phyloP scores from a whole-genome alignment of 768 basidiomycete genomes.

The Phallus indusiatus region DNA sequence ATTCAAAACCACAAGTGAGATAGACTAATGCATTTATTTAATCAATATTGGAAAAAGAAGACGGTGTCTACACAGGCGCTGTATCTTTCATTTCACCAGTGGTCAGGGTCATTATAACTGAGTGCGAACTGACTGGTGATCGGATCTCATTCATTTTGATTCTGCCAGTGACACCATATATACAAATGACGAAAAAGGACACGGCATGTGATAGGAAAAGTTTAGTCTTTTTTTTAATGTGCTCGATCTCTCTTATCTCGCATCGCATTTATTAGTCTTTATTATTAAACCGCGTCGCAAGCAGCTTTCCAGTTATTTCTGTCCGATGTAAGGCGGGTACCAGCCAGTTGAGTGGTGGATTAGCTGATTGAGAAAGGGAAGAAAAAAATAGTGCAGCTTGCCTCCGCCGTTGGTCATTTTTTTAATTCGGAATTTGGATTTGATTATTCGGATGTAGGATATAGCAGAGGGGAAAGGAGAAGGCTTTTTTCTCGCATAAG shows the following conservation, averaged over 20 bases:
- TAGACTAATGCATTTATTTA: no score
- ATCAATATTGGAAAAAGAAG: no score
- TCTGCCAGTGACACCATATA: neutral
- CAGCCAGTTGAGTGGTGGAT: neutral
- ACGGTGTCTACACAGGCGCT: neutral
- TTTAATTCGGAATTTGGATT: no score
- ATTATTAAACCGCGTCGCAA: neutral
- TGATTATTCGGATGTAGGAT: no score
- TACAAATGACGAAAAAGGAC: neutral
- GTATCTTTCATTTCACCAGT: neutral
- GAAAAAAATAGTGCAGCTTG: neutral
- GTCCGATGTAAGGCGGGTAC: neutral
- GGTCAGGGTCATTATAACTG: neutral
- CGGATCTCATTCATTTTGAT: neutral
- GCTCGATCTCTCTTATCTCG: neutral
- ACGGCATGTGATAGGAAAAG: neutral
- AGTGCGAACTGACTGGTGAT: neutral
- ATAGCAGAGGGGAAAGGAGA: no score
- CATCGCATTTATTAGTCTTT: neutral
- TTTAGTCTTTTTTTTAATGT: no score
- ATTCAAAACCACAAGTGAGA: no score
- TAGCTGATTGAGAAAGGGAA: neutral
- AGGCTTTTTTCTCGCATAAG: no score
- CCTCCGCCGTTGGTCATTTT: no score
- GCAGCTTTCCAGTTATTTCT: neutral